Conservation (phyloP, 148 eudicot genomes). For the Rhododendron williamsianum region DNA sequence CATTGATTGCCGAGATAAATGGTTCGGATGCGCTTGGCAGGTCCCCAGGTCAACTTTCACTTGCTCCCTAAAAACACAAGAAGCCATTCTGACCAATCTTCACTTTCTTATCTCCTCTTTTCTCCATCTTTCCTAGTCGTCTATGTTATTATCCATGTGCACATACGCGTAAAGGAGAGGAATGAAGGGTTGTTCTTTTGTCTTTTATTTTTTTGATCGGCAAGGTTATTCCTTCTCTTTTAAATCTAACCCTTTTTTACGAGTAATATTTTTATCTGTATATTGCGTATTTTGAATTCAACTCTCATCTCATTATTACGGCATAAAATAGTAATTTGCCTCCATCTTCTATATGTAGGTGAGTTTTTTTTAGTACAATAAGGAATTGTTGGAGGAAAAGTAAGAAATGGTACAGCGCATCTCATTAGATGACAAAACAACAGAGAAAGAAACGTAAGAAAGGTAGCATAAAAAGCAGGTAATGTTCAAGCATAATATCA, state of each 20-base stretch:
- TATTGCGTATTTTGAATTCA: not conserved
- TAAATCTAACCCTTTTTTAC: not conserved
- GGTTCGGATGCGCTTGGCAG: no score
- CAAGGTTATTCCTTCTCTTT: not conserved
- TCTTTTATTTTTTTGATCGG: not conserved
- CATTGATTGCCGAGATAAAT: no score
- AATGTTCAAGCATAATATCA: not conserved
- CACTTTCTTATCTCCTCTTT: not conserved
- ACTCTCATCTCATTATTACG: not conserved
- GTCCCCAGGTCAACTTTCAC: not conserved
- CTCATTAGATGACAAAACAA: not conserved
- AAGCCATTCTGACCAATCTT: not conserved
- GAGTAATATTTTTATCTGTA: not conserved
- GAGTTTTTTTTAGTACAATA: not conserved
- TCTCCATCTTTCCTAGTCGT: not conserved
- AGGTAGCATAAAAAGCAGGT: not conserved
- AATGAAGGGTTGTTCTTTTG: not conserved
- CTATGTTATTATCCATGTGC: not conserved
- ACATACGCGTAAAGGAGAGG: not conserved
- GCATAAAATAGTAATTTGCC: not conserved
- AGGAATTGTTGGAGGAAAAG: not conserved
- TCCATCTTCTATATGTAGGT: not conserved
- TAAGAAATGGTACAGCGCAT: not conserved
- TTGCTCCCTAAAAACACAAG: not conserved
- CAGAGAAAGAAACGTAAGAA: not conserved